phyloP scores from a whole-genome alignment of 1,139 yeast species.

The Chernovozyma sophiae-reginae region DNA sequence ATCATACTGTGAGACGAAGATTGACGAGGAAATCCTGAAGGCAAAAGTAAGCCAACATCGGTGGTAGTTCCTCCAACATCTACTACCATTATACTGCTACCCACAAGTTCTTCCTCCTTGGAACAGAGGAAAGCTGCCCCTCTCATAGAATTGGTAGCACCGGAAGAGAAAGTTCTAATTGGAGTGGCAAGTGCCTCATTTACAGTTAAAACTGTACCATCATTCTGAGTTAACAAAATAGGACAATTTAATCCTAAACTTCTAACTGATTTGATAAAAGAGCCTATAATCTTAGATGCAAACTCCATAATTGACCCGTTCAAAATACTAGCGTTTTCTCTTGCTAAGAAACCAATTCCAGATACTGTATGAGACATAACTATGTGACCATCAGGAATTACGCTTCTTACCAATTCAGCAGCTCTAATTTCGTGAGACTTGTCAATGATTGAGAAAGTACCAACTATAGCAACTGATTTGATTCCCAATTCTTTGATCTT shows the following conservation, averaged over 20 bases:
- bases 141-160: slow-evolving; percentile 44
- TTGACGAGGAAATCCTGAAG: slow-evolving; percentile 38
- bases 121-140: slow-evolving; percentile 40
- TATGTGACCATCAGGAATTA: slow-evolving; percentile 26
- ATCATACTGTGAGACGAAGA: slow-evolving; percentile 31
- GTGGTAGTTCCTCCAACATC: slow-evolving; percentile 45
- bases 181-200: slow-evolving; percentile 31
- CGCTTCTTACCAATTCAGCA: slow-evolving; percentile 19
- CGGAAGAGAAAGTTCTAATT: slow-evolving; percentile 40
- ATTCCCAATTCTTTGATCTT: slow-evolving; percentile 24
- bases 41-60: slow-evolving; percentile 37
- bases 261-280: slow-evolving; percentile 29
- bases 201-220: slow-evolving; percentile 36
- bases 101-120: slow-evolving; percentile 18
- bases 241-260: slow-evolving; percentile 30
- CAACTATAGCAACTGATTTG: slow-evolving; percentile 30
- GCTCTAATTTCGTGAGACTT: slow-evolving; percentile 30
- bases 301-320: slow-evolving; percentile 38
- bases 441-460: slow-evolving; percentile 34
- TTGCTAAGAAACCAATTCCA: slow-evolving; percentile 35
- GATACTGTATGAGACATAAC: slow-evolving; percentile 34
- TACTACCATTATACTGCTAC: slow-evolving; percentile 27
- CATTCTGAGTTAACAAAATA: slow-evolving; percentile 37
- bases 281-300: slow-evolving; percentile 30
- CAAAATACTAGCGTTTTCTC: slow-evolving; percentile 40